Conservation (phyloP, 306 rosid species). For the Begonia masoniana region DNA sequence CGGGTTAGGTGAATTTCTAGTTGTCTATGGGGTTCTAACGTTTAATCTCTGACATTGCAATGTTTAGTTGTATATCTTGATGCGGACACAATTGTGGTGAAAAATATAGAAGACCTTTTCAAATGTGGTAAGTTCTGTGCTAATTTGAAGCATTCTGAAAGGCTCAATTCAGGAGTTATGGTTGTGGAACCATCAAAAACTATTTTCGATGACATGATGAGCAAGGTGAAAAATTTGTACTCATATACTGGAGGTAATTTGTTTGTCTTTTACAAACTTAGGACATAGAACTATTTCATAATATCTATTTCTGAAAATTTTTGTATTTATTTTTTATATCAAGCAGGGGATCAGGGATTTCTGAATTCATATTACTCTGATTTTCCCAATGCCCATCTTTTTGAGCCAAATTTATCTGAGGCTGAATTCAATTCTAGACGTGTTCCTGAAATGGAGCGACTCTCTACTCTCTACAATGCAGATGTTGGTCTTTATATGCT, state of each 20-base stretch:
- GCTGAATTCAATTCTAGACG: conserved; percentile 54
- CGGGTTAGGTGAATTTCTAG: too few relatives aligned
- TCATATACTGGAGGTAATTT: conserved; percentile 88
- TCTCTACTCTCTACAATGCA: conserved; percentile 91
- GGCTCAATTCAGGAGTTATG: conserved; percentile 96
- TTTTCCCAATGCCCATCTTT: conserved; percentile 86
- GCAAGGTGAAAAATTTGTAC: conserved; percentile 50
- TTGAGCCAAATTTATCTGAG: conserved; percentile 55
- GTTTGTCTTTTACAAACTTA: not conserved
- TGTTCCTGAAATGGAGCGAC: conserved; percentile 83
- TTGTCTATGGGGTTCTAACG: too few relatives aligned
- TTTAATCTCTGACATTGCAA: conserved; percentile 4
- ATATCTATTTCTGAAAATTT: too few relatives aligned
- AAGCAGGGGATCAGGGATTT: conserved; percentile 95
- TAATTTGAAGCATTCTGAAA: conserved; percentile 98
- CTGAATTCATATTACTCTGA: conserved; percentile 81
- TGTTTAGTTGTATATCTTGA: conserved; percentile 94
- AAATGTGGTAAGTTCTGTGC: conserved; percentile 90
- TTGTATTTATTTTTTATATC: not conserved
- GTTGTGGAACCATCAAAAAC: conserved; percentile 83
- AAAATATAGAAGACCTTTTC: conserved; percentile 83
- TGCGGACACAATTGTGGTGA: conserved; percentile 89
- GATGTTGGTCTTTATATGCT: conserved; percentile 99
- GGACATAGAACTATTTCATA: too few relatives aligned
- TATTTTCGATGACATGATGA: conserved; percentile 81